Base-by-base conservation (phyloP, 176 grass and related monocot genomes). In the Secale cereale region DNA sequence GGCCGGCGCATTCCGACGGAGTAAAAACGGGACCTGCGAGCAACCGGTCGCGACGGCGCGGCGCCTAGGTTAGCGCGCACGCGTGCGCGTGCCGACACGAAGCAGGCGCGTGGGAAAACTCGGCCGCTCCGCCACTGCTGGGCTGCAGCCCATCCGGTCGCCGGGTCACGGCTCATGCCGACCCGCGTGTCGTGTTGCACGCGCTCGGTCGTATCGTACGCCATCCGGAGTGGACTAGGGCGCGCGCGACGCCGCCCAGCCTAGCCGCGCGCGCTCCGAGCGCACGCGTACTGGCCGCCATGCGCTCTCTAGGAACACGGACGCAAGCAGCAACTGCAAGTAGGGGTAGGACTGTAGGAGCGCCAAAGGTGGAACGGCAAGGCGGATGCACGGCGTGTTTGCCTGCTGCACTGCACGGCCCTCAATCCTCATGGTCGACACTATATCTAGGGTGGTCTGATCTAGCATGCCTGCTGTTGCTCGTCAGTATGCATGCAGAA, bases 91-190 rank as follows among this genome's bases (percentile, higher is more conserved):
- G 78, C 86, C 86, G 80, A 83, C 80, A 81, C 52, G 40, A 48
- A 28, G 64, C 74, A 52, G 74, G 54, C 65, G 86, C 30, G 86
- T 64, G 74, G 54, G 12, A 71, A 60, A 76, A 28, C 5, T 48
- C 28, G 27, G 17, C 64, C 62, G 13, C 32, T 31, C 31, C 78
- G 5, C 46, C 15, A 32, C 43, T 16, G 39, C n/a, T 8, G 12
- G 70, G 13, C 70, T 1, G 59, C 46, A 17, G 4, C 59, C 62
- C 81, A 60, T 39, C 17, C 62, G 4, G 19, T 28, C 73, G 20
- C 5, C 10, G 33, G 8, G 19, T 37, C 16, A 12, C 66, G 16
- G 9, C 28, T 7, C 54, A 30, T 16, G 5, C 17, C 22, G 22
- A 40, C 15, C 14, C 45, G 61, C 74, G 48, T 46, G 45, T 31